phyloP scores from a whole-genome alignment of 148 eudicot species.

The Camellia granthamiana region DNA sequence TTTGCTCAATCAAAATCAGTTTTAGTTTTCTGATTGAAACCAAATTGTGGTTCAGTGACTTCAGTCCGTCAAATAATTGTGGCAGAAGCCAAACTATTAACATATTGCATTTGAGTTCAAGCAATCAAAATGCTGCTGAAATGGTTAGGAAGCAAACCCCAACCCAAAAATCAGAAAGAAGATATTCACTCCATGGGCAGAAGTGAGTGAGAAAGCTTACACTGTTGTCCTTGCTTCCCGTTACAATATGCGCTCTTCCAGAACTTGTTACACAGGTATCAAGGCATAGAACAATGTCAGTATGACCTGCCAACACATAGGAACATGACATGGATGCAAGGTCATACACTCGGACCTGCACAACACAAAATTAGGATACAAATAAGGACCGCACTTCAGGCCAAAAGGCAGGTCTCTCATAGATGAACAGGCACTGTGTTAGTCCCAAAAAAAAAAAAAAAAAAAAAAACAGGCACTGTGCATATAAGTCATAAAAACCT shows the following conservation, averaged over 20 bases:
- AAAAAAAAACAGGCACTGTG: neutral
- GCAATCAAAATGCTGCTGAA: neutral
- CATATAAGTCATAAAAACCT: neutral
- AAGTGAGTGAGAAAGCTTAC: constrained; percentile 41
- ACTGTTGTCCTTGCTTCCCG: constrained; percentile 96
- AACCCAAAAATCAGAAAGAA: constrained; percentile 5
- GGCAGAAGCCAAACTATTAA: neutral
- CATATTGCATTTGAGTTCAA: neutral
- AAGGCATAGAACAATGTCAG: constrained; percentile 74
- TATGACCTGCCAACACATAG: constrained; percentile 89
- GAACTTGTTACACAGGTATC: constrained; percentile 71
- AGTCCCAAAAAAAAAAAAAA: no score
- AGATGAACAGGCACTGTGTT: neutral
- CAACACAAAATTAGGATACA: neutral
- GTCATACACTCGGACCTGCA: constrained; percentile 88
- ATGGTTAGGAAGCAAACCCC: neutral
- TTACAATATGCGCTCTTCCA: constrained; percentile 70
- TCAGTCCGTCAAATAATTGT: neutral
- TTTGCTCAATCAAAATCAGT: neutral
- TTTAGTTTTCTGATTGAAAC: neutral
- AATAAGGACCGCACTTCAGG: neutral
- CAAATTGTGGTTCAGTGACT: neutral
- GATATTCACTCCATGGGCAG: neutral
- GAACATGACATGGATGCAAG: constrained; percentile 94
- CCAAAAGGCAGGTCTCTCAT: neutral